Percentiles rank a stretch among this genome's conserved stretches.
Evolutionary conservation across 306 rosid genomes (phyloP).

Genomic region (Dryas octopetala): DNA sequence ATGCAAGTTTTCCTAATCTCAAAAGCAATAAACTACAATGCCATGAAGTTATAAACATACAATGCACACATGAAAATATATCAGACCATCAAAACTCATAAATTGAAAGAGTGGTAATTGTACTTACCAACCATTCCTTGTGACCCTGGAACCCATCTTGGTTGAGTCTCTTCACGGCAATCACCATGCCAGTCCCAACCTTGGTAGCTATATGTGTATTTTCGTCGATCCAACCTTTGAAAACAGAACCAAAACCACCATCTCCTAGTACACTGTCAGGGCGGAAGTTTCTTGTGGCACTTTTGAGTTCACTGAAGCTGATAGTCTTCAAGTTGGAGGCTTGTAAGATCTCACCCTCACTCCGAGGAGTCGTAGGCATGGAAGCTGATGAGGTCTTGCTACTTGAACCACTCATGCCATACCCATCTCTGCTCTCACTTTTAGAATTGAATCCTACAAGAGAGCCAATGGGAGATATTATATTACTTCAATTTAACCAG

Average conservation of each 20-base stretch:
- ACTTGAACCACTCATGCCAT: slow-evolving; percentile 32
- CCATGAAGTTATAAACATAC: not conserved
- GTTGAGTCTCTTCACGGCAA: slow-evolving; percentile 93
- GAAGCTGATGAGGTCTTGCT: slow-evolving; percentile 68
- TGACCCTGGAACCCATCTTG: slow-evolving; percentile 93
- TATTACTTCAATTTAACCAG: slow-evolving; percentile 12
- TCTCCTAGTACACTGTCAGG: slow-evolving; percentile 93
- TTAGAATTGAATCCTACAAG: slow-evolving; percentile 65
- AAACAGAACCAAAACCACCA: slow-evolving; percentile 98
- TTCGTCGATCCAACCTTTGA: slow-evolving; percentile 93
- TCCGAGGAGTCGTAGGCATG: slow-evolving; percentile 59
- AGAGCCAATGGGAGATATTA: slow-evolving; percentile 12
- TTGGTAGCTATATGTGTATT: slow-evolving; percentile 63
- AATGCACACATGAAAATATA: not conserved
- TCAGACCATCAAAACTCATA: not conserved
- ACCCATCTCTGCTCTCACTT: slow-evolving; percentile 50
- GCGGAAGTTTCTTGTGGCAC: slow-evolving; percentile 85
- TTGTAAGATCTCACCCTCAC: slow-evolving; percentile 78
- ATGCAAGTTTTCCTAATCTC: not conserved
- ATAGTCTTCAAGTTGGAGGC: slow-evolving; percentile 69
- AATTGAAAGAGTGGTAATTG: slow-evolving; percentile 3
- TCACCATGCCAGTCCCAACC: slow-evolving; percentile 74
- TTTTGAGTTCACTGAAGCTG: slow-evolving; percentile 61
- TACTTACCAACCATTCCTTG: slow-evolving; percentile 89
- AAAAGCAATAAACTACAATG: not conserved